Conservation (phyloP, 2,329 filamentous ascomycete genomes). For the Microcyclosporella mali region DNA sequence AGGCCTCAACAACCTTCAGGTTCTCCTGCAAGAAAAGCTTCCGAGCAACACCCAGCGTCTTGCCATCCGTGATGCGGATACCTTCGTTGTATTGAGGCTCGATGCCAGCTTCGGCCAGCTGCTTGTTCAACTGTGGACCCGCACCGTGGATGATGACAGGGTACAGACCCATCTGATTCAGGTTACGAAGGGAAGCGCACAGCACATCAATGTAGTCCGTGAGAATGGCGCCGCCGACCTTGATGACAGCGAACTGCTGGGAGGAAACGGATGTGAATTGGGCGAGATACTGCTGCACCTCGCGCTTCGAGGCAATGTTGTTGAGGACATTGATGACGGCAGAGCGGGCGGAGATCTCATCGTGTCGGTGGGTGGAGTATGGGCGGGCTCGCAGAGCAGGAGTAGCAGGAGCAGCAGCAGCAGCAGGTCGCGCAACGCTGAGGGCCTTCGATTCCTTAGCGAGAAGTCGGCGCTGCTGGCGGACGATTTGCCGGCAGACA, state of each 20-base stretch:
- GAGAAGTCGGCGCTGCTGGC: slow-evolving; percentile 8
- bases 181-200: slow-evolving; percentile 79
- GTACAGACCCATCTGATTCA: slow-evolving; percentile 90
- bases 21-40: slow-evolving; percentile 96
- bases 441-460: slow-evolving; percentile 33
- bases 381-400: slow-evolving; percentile 4
- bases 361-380: slow-evolving; percentile 23
- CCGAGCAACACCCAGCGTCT: slow-evolving; percentile 83
- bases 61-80: slow-evolving; percentile 89
- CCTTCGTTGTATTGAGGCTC: slow-evolving; percentile 96
- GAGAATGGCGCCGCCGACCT: slow-evolving; percentile 93
- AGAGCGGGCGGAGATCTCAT: slow-evolving; percentile 61
- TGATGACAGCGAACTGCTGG: slow-evolving; percentile 96
- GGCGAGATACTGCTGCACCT: slow-evolving; percentile 94
- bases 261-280: slow-evolving; percentile 96
- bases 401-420: not conserved
- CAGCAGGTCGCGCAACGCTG: slow-evolving; percentile 7
- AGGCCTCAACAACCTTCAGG: slow-evolving; percentile 78
- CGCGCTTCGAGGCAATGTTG: slow-evolving; percentile 91
- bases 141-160: slow-evolving; percentile 94
- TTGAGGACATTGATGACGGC: slow-evolving; percentile 86
- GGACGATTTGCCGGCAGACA: slow-evolving; percentile 6
- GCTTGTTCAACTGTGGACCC: slow-evolving; percentile 88
- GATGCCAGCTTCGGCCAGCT: slow-evolving; percentile 82
- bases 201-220: slow-evolving; percentile 91